A percentile compares a stretch with the other conserved stretches of the same genome.
phyloP scores from a whole-genome alignment of 2,329 filamentous ascomycete species.

The Xylaria sp. region DNA sequence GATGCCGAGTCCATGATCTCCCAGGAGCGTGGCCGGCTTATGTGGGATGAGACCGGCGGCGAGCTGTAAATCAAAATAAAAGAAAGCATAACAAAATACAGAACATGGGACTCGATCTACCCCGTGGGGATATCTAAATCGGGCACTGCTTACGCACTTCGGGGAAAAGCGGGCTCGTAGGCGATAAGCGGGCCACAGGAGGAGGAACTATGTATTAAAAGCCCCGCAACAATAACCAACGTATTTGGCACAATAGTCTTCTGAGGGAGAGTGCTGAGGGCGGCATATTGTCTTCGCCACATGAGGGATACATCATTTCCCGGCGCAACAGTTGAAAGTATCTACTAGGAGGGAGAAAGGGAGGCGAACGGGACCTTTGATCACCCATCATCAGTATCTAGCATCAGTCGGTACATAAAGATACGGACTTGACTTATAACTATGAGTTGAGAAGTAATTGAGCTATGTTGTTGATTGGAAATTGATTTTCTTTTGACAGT shows the following conservation, averaged over 20 bases:
- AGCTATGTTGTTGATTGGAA: background rate
- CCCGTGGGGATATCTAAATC: background rate
- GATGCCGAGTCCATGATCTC: conserved; percentile 68
- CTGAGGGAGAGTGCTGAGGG: background rate
- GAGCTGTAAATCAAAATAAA: conserved; percentile 37
- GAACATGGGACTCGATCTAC: background rate
- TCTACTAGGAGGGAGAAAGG: background rate
- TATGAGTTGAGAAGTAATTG: background rate
- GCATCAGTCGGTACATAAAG: conserved; percentile 12
- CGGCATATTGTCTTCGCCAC: background rate
- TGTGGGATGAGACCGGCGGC: conserved; percentile 33
- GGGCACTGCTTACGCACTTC: background rate
- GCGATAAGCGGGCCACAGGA: background rate
- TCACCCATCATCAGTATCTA: conserved; percentile 16
- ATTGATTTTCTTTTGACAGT: background rate
- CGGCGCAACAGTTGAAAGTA: conserved; percentile 7
- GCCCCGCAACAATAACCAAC: background rate
- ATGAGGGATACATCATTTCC: conserved; percentile 2
- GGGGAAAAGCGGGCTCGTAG: background rate
- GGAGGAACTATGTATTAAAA: conserved; percentile 3
- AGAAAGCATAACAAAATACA: background rate
- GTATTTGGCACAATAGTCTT: conserved; percentile 10
- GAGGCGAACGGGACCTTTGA: conserved; percentile 5
- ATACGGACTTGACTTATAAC: conserved; percentile 9
- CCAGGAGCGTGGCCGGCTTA: conserved; percentile 41